Base-by-base conservation (phyloP, 1,139 yeast genomes). In the Hanseniaspora uvarum region DNA sequence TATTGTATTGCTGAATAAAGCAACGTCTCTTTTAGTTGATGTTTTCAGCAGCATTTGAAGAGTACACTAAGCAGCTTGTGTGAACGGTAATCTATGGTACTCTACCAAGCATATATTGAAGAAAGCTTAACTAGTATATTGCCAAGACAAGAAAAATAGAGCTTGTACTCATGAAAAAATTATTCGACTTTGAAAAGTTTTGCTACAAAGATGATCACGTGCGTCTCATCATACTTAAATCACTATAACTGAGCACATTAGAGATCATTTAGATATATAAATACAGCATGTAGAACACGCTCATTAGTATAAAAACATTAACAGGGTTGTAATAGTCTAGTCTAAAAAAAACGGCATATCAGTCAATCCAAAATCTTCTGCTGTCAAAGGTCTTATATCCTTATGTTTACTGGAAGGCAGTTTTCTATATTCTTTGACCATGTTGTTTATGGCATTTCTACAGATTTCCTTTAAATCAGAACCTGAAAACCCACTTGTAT, bases 401-500 rank as follows among this genome's bases (percentile, higher is more conserved):
- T 71, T 70, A 26, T 58, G 58, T 58, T 79, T 74, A 8, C 43
- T 28, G 28, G 46, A 28, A 14, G 34, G 33, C 31, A 18, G 18
- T 14, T 19, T 21, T 50, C 89, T 85, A 64, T 80, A 87, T 65
- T 89, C 96, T 61, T 95, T 75, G 65, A 92, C 89, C 0, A 96
- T 88, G 58, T 76, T 77, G 71, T 89, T 79, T 0, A 95, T 96
- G 0, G 98, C 98, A 62, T 87, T 94, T 57, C 98, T 77, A 65
- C 96, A 87, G 54, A 87, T 72, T 65, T 92, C 98, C 61, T 86
- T 82, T 62, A 92, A 74, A 63, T 92, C 98, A 6, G 95, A 85
- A 1, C 98, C 98, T 61, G 95, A 85, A 65, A 78, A 73, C 1
- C 95, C 95, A 16, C 76, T 77, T 1, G 96, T 86, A 28, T 26